Conservation (phyloP, 2,329 filamentous ascomycete genomes). For the Pseudogymnoascus sp. region DNA sequence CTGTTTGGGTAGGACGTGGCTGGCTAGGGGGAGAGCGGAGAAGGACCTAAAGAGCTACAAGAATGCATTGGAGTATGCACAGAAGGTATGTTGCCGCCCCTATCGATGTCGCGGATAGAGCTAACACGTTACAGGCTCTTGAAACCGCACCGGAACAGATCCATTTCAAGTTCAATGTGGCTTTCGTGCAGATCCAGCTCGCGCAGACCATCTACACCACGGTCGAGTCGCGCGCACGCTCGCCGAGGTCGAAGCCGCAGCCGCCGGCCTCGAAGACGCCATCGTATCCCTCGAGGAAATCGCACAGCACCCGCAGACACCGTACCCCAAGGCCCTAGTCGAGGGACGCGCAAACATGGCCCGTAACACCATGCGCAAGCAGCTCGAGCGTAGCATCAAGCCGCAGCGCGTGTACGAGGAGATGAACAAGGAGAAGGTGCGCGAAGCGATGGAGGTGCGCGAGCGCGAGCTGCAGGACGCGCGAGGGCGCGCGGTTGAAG, state of each 20-base stretch:
- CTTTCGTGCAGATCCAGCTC: constrained; percentile 93
- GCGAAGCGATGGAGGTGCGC: constrained; percentile 70
- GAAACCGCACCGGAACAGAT: constrained; percentile 73
- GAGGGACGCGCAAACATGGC: constrained; percentile 98
- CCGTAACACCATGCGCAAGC: constrained; percentile 85
- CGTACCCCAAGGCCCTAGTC: constrained; percentile 83
- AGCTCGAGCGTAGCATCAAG: constrained; percentile 78
- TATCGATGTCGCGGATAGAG: constrained; percentile 12
- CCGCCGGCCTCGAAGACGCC: constrained; percentile 74
- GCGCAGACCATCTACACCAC: constrained; percentile 73
- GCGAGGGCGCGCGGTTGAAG: constrained; percentile 69
- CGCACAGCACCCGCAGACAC: constrained; percentile 58
- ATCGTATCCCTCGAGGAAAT: constrained; percentile 66
- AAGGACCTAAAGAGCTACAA: constrained; percentile 56
- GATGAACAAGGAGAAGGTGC: constrained; percentile 82
- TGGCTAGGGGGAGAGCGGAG: constrained; percentile 60
- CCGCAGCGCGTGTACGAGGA: constrained; percentile 88
- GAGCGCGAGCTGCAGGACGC: constrained; percentile 71
- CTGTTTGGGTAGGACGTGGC: constrained; percentile 67
- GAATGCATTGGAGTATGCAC: constrained; percentile 55
- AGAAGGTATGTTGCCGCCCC: constrained; percentile 44
- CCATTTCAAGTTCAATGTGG: constrained; percentile 95
- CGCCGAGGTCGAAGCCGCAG: constrained; percentile 73
- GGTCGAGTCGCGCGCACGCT: constrained; percentile 69
- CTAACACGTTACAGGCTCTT: constrained; percentile 51